Evolutionary conservation across 108 stramenopile genomes (phyloP), one percentile per base, ranked within the genome.

Genomic region (Aurantiochytrium sp.): DNA sequence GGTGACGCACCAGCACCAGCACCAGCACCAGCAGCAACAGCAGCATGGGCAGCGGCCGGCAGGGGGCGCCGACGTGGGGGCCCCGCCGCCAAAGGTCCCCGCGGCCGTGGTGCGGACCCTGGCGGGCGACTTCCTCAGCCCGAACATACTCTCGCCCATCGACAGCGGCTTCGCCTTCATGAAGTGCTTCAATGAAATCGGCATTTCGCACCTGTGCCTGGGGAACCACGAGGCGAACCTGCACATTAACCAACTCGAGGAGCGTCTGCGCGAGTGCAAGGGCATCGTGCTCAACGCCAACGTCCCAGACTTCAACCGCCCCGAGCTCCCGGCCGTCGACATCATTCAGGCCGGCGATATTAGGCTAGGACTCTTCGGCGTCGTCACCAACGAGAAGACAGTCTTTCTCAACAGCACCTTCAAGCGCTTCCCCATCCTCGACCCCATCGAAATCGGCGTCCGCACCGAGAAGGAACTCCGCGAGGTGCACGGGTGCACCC

Each of bases 151-250:
- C 30, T 90, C 91, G 24, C 92, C 92, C 53, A 92, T 96, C 24
- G 95, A 96, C 89, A 85, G 89, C 22, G 95, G 95, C 4, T 68
- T 90, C 34, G 94, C 93, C 15, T 92, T 93, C 86, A 93, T 95
- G 1, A 89, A 90, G 21, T 91, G 92, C 36, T 69, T 95, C n/a
- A 85, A 91, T 5, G 91, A 93, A 34, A 69, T 89, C 19, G 94
- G 94, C 17, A 69, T 95, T 19, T 92, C 94, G 17, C 94, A 95
- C 85, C 91, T 93, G 17, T 94, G 91, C 32, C 88, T 96, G 17
- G 95, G 95, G 1, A 96, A 95, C 91, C 95, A 96, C 68, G 95
- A 96, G 55, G 91, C 94, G 0, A 95, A 96, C 87, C 68, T 96
- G 48, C 68, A 88, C 37, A 55, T 94, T 41, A 85, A 87, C 21